These are phyloP conservation scores for Beauveria sp. DNA, from an alignment of 2,329 filamentous ascomycete genomes.

Conservation along the genomic window DNA sequence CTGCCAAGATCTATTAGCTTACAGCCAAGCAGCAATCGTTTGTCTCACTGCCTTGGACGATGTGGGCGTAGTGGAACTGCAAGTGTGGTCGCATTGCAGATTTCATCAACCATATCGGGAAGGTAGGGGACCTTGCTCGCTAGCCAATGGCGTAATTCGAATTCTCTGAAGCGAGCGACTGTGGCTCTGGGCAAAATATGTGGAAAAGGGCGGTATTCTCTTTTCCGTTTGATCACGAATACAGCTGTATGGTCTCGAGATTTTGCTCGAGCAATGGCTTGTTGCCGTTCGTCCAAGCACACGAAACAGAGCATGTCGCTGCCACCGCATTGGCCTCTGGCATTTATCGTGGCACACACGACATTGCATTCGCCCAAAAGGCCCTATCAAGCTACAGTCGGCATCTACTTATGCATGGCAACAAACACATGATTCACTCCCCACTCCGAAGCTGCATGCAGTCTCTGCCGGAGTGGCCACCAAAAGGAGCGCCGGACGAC, in stretches of 20 bases:
- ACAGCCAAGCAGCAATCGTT: neutral
- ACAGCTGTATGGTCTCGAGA: neutral
- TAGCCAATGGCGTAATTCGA: neutral
- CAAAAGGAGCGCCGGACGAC: neutral
- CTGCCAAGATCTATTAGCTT: neutral
- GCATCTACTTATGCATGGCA: neutral
- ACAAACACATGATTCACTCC: neutral
- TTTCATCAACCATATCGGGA: constrained; percentile 9
- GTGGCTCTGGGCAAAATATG: neutral
- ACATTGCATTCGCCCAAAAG: neutral
- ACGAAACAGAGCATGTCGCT: neutral
- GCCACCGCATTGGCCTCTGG: neutral
- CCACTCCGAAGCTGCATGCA: neutral
- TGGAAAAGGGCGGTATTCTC: neutral
- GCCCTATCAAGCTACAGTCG: neutral
- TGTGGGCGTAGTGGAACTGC: neutral
- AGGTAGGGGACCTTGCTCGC: neutral
- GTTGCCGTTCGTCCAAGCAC: neutral
- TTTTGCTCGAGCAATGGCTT: neutral
- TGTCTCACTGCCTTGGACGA: neutral
- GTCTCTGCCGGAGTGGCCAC: neutral
- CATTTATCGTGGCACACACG: neutral
- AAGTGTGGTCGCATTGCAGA: constrained; percentile 7
- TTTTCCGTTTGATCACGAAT: neutral
- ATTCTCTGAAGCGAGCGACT: neutral